phyloP scores from a whole-genome alignment of 306 rosid genomes.

The Vigna trinervia region DNA sequence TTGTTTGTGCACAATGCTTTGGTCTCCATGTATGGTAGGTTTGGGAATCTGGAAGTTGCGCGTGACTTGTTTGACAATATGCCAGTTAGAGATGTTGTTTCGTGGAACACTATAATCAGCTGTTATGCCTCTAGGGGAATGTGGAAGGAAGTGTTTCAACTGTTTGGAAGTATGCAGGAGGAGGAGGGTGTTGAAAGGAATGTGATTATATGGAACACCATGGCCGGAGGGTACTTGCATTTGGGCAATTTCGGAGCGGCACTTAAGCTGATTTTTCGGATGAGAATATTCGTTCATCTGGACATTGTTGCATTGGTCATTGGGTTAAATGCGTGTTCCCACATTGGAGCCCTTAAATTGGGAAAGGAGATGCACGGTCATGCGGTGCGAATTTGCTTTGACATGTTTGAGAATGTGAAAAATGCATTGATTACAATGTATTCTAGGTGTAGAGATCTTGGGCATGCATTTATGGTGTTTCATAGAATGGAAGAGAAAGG shows the following conservation, averaged over 20 bases:
- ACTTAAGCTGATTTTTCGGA: constrained; percentile 72
- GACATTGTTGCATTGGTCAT: constrained; percentile 70
- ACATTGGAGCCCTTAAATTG: constrained; percentile 66
- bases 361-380: constrained; percentile 88
- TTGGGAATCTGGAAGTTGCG: constrained; percentile 76
- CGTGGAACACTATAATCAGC: constrained; percentile 84
- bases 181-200: constrained; percentile 62
- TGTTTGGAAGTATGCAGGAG: constrained; percentile 61
- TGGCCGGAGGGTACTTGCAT: constrained; percentile 77
- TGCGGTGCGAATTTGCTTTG: constrained; percentile 59
- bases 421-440: constrained; percentile 91
- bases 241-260: constrained; percentile 55
- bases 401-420: constrained; percentile 56
- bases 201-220: constrained; percentile 75
- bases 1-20: constrained; percentile 85
- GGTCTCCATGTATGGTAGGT: constrained; percentile 82
- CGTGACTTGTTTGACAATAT: constrained; percentile 71
- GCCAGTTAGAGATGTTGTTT: constrained; percentile 71
- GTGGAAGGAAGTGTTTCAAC: constrained; percentile 76
- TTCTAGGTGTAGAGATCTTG: constrained; percentile 80
- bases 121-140: constrained; percentile 71
- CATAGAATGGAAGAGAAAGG: constrained; percentile 56
- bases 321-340: constrained; percentile 83
- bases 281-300: constrained; percentile 62
- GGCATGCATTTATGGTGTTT: constrained; percentile 67